Conservation (phyloP, 352 stramenopile species). For the Pythium vanterpoolii region DNA sequence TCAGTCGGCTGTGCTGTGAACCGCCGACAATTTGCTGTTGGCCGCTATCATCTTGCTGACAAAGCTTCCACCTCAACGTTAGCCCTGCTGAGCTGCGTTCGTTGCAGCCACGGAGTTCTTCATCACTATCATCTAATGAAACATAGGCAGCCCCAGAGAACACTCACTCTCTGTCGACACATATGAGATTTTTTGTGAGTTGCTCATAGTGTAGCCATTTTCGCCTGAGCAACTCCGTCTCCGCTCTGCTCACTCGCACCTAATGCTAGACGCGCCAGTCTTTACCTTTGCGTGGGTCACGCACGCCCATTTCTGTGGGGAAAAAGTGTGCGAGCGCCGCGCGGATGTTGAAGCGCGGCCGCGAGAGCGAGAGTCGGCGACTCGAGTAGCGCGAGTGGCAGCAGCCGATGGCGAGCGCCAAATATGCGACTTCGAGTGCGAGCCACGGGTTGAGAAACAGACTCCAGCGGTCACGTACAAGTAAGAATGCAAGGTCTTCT, state of each 20-base stretch:
- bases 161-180: too few relatives aligned
- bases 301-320: slow-evolving; percentile 15
- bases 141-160: too few relatives aligned
- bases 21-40: too few relatives aligned
- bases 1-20: too few relatives aligned
- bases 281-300: background rate
- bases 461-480: slow-evolving; percentile 35
- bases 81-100: too few relatives aligned
- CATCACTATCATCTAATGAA: too few relatives aligned
- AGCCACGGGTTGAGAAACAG: slow-evolving; percentile 54
- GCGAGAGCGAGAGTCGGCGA: slow-evolving; percentile 52
- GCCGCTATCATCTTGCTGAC: too few relatives aligned
- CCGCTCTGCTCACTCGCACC: too few relatives aligned
- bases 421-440: slow-evolving; percentile 47
- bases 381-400: slow-evolving; percentile 52
- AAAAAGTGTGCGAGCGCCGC: slow-evolving; percentile 49
- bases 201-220: slow-evolving; percentile 5
- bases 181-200: too few relatives aligned
- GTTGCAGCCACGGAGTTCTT: too few relatives aligned
- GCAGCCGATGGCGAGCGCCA: slow-evolving; percentile 52
- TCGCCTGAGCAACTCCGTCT: background rate
- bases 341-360: slow-evolving; percentile 55
- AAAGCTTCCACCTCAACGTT: too few relatives aligned
- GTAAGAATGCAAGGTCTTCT: slow-evolving; percentile 27
- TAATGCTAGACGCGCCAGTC: slow-evolving; percentile 1